phyloP scores from a whole-genome alignment of 257 asterid genomes.

The Solanum etuberosum region DNA sequence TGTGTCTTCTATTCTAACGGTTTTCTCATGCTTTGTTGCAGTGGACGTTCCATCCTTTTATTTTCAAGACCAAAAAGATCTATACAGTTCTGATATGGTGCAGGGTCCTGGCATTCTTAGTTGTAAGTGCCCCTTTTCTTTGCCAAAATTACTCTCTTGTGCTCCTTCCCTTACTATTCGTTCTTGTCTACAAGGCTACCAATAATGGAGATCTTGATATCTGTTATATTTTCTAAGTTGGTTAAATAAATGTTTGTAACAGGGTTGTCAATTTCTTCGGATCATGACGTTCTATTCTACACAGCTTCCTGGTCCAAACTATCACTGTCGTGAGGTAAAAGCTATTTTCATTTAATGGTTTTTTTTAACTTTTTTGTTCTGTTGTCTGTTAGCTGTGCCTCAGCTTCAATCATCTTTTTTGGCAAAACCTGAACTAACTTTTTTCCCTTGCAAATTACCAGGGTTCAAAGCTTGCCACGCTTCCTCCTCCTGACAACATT shows the following conservation, averaged over 20 bases:
- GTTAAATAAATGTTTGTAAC: constrained; percentile 8
- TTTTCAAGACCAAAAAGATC: constrained; percentile 79
- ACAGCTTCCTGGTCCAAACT: constrained; percentile 96
- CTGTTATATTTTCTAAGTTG: not conserved
- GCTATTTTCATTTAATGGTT: not conserved
- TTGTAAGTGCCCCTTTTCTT: constrained; percentile 43
- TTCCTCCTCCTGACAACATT: constrained; percentile 70
- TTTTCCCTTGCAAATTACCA: constrained; percentile 4
- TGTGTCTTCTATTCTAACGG: not conserved
- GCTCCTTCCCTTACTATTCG: not conserved
- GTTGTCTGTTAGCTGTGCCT: not conserved
- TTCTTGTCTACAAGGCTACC: not conserved
- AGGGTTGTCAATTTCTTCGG: constrained; percentile 91
- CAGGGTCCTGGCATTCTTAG: constrained; percentile 90
- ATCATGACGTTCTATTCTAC: constrained; percentile 89
- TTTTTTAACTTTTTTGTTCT: not conserved
- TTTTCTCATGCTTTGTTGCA: constrained; percentile 29
- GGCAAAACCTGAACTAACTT: not conserved
- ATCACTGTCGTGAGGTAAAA: constrained; percentile 94
- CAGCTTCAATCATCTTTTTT: not conserved
- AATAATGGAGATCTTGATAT: not conserved
- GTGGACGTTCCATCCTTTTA: constrained; percentile 99
- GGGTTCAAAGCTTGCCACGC: constrained; percentile 90
- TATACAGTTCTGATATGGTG: constrained; percentile 95
- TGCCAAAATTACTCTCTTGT: not conserved